phyloP scores from a whole-genome alignment of 257 asterid species.

The Anisodus acutangulus region DNA sequence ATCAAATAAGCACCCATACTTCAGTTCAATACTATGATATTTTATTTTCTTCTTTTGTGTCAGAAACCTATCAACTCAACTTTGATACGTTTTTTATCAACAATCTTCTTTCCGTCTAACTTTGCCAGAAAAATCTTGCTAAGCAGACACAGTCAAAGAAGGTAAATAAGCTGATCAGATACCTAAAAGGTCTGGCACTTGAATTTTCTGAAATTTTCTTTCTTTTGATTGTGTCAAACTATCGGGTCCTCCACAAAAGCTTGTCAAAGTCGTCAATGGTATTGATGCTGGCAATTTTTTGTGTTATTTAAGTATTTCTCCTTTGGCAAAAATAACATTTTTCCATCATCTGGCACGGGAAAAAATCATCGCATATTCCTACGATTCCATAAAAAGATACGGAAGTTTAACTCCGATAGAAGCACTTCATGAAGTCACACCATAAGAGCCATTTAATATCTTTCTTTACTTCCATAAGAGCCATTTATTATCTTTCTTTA shows the following conservation, averaged over 20 bases:
- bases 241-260: neutral
- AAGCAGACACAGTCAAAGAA: neutral
- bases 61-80: slow-evolving; percentile 8
- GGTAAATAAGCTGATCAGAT: neutral
- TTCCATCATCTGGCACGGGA: too few species aligned
- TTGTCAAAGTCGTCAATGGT: neutral
- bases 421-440: slow-evolving; percentile 17
- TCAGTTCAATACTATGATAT: neutral
- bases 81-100: neutral
- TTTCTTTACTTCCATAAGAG: too few species aligned
- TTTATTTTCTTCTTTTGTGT: neutral
- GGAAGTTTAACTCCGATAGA: neutral
- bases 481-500: neutral
- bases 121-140: neutral
- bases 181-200: neutral
- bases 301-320: neutral
- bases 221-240: neutral
- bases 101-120: neutral
- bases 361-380: too few species aligned
- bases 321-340: neutral
- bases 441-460: neutral
- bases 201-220: neutral
- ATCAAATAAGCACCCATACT: neutral
- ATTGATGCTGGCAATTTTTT: neutral
- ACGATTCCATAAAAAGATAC: neutral